phyloP scores from a whole-genome alignment of 441 rosid species.

The Pelargonium hybrid region DNA sequence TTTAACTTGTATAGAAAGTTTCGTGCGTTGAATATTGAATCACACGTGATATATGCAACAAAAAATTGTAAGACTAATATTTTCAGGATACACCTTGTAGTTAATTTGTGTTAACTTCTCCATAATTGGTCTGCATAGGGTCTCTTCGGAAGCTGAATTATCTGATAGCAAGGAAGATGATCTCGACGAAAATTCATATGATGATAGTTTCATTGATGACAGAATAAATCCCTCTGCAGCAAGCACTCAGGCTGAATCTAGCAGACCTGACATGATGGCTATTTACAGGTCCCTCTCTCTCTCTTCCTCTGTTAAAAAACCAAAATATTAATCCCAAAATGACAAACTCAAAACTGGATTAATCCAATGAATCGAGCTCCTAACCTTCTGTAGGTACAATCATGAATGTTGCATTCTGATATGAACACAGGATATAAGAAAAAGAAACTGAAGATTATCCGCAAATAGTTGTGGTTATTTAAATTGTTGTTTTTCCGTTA shows the following conservation, averaged over 20 bases:
- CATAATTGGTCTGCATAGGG: slow-evolving; percentile 33
- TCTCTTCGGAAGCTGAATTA: slow-evolving; percentile 61
- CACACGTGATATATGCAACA: background rate
- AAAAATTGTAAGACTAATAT: slow-evolving; percentile 1
- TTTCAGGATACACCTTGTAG: background rate
- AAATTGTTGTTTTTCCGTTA: no score
- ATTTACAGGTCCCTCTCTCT: slow-evolving; percentile 49
- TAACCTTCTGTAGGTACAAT: background rate
- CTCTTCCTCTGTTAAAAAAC: background rate
- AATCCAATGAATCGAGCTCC: background rate
- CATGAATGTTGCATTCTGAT: background rate
- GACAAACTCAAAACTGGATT: background rate
- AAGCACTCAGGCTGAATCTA: slow-evolving; percentile 46
- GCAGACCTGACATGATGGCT: slow-evolving; percentile 79
- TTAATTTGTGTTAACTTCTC: slow-evolving; percentile 12
- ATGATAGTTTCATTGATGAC: slow-evolving; percentile 86
- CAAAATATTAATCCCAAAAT: background rate
- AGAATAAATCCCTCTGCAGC: slow-evolving; percentile 43
- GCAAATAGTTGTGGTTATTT: background rate
- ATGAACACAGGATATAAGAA: background rate
- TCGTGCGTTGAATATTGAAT: background rate
- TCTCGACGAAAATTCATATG: slow-evolving; percentile 38
- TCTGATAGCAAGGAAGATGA: slow-evolving; percentile 58
- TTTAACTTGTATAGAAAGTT: no score
- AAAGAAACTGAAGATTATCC: background rate